Evolutionary conservation across 768 basidiomycete genomes (phyloP).

Genomic region (Astraeus odoratus): DNA sequence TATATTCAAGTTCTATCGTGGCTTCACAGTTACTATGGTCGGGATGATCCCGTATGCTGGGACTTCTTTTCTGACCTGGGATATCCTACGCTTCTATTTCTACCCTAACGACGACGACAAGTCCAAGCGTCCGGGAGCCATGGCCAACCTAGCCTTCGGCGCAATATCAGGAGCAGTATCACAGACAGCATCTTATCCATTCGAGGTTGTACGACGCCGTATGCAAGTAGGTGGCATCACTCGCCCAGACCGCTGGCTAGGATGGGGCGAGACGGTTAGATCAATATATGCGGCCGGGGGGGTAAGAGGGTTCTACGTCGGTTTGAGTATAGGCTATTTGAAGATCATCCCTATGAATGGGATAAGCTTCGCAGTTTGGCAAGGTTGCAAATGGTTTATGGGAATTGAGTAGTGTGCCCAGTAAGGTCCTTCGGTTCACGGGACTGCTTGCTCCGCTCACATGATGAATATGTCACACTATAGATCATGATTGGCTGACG

Average conservation of each 20-base stretch:
- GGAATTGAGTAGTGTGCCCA: neutral
- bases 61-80: slow-evolving; percentile 91
- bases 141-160: slow-evolving; percentile 74
- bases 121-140: slow-evolving; percentile 32
- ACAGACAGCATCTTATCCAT: slow-evolving; percentile 90
- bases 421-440: too few relatives aligned
- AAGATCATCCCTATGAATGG: slow-evolving; percentile 97
- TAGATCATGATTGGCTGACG: too few relatives aligned
- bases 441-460: too few relatives aligned
- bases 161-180: slow-evolving; percentile 79
- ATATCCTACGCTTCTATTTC: slow-evolving; percentile 57
- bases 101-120: slow-evolving; percentile 41
- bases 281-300: slow-evolving; percentile 63
- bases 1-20: slow-evolving; percentile 89
- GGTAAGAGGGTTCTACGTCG: slow-evolving; percentile 86
- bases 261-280: slow-evolving; percentile 70
- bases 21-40: slow-evolving; percentile 86
- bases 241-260: slow-evolving; percentile 67
- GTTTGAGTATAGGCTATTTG: slow-evolving; percentile 84
- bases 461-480: too few relatives aligned
- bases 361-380: slow-evolving; percentile 89
- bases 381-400: slow-evolving; percentile 30
- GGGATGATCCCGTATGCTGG: slow-evolving; percentile 97
- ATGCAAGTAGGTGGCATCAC: slow-evolving; percentile 94
- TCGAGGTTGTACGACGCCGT: slow-evolving; percentile 84